Evolutionary conservation across 2,329 filamentous ascomycete genomes (phyloP).

Genomic region (Xylaria sp.): DNA sequence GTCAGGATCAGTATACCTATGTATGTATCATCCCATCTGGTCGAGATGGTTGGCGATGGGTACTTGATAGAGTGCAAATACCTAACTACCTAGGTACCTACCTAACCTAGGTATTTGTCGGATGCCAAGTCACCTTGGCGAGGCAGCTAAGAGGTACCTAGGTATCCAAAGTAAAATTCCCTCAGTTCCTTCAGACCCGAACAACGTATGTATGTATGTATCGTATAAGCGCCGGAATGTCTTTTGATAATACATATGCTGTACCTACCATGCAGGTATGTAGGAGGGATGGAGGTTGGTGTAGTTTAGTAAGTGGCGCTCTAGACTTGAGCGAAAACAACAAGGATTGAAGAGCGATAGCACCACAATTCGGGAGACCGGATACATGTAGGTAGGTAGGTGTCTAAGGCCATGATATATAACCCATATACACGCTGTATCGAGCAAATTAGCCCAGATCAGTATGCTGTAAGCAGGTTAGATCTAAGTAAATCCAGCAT

Average conservation of each 20-base stretch:
- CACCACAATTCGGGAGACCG: background rate
- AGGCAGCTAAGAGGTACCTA: conserved; percentile 7
- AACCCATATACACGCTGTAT: background rate
- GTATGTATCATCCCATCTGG: background rate
- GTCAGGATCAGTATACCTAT: background rate
- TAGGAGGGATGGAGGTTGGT: no score
- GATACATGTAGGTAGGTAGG: background rate
- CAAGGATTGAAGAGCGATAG: background rate
- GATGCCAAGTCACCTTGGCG: conserved; percentile 19
- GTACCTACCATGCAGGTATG: no score
- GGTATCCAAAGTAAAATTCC: conserved; percentile 8
- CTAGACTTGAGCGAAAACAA: background rate
- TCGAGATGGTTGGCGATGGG: background rate
- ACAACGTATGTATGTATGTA: background rate
- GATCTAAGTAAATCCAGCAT: background rate
- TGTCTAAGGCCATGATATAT: background rate
- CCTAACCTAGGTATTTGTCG: background rate
- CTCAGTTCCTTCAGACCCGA: background rate
- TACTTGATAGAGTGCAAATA: background rate
- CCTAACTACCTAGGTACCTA: no score
- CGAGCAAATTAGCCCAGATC: no score
- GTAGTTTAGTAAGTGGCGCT: background rate
- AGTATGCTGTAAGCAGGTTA: no score
- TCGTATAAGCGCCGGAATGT: no score
- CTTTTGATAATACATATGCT: no score